Conservation (phyloP, 1,284 basidiomycete genomes). For the Lentinula novae-zelandiae region DNA sequence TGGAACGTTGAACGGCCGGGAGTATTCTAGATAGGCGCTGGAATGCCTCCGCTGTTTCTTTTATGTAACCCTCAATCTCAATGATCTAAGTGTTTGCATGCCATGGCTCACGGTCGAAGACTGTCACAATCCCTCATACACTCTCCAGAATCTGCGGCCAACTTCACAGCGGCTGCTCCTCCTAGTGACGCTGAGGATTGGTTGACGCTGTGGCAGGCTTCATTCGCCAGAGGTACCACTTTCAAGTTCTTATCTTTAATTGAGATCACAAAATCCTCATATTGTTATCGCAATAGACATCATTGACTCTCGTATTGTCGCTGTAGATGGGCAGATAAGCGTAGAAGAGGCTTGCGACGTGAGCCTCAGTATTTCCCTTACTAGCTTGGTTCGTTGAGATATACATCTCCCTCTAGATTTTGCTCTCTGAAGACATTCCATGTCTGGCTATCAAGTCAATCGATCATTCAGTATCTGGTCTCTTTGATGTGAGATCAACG, state of each 20-base stretch:
- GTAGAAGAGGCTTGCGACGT: constrained; percentile 73
- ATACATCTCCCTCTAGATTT: constrained; percentile 34
- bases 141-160: constrained; percentile 19
- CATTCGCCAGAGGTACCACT: constrained; percentile 50
- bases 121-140: constrained; percentile 35
- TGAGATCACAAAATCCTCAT: background rate
- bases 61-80: background rate
- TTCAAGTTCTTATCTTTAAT: background rate
- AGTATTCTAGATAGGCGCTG: background rate
- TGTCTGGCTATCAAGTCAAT: constrained; percentile 58
- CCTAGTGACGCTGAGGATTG: constrained; percentile 48
- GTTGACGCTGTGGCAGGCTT: constrained; percentile 51
- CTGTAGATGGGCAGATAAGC: constrained; percentile 59
- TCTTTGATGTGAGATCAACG: constrained; percentile 64
- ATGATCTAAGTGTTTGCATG: background rate
- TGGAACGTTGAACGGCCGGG: background rate
- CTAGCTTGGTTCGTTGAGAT: background rate
- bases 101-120: constrained; percentile 32
- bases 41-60: background rate
- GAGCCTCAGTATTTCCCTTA: background rate
- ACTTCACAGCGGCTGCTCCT: constrained; percentile 9
- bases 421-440: constrained; percentile 56
- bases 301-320: constrained; percentile 60
- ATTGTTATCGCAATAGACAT: constrained; percentile 35
- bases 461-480: constrained; percentile 40